Base-by-base conservation (phyloP, 441 rosid species). In the Manihot esculenta region DNA sequence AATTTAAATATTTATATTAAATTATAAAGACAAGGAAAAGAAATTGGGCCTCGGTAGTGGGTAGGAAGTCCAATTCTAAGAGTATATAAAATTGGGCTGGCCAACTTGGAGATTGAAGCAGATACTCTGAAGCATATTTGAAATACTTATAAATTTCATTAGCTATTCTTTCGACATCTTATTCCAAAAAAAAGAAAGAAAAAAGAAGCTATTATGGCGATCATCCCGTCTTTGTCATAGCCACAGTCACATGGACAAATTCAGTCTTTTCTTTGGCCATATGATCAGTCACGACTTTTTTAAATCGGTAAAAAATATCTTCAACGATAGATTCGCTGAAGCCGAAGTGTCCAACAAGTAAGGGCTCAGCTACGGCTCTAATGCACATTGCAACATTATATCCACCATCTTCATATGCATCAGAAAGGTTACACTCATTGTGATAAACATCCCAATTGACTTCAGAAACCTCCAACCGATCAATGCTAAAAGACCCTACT, bases 361-460 rank as follows among this genome's bases (percentile, higher is more conserved):
- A 63, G 17, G 95, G 92, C 77, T 91, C 97, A 1, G 76, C 81
- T 67, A 83, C 93, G 0, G 90, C 93, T 77, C 91, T 89, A 60
- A 89, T 80, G 77, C 81, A 74, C 59, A 64, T 77, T 0, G 88
- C 88, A 49, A 84, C 83, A 17, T 71, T 80, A 65, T 72, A 71
- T n/a, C 84, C 91, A 15, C 75, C 79, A 8, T 83, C 81, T 41
- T 71, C 62, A 18, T 27, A 62, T 41, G 2, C 72, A 27, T 62
- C 76, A 21, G 33, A 23, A 21, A 44, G 41, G 42, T 54, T 54
- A 4, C 71, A 23, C 26, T 75, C 81, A 33, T 74, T 21, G 1
- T 15, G 11, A 41, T 64, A 60, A 60, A 74, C 84, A 38, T 79
- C 41, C 86, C 86, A 84, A 20, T 78, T 72, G 18, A 85, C 81